Percentiles rank a stretch among this genome's conserved stretches.
These are phyloP conservation scores for Panellus pusillus DNA, from an alignment of 768 basidiomycete species.

Conservation along the genomic window DNA sequence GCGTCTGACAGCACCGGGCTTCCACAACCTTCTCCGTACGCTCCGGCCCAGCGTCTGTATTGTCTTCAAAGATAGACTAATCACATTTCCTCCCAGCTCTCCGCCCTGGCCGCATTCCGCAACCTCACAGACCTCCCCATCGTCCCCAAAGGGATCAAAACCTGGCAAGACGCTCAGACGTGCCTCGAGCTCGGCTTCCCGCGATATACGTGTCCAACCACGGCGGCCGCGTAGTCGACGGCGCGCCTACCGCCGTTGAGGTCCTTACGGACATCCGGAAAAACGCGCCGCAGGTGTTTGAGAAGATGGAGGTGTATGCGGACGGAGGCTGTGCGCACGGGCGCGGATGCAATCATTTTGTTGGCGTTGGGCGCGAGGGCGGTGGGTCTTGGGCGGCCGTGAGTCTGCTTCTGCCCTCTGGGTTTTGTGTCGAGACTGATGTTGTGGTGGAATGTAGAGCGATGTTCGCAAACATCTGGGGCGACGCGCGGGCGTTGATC, in stretches of 20 bases:
- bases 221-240: constrained; percentile 40
- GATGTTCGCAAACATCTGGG: constrained; percentile 40
- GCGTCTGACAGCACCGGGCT: constrained; percentile 21
- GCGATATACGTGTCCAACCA: constrained; percentile 42
- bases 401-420: background rate
- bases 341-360: constrained; percentile 45
- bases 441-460: constrained; percentile 19
- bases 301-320: constrained; percentile 40
- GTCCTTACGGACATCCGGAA: constrained; percentile 40
- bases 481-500: constrained; percentile 31
- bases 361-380: constrained; percentile 41
- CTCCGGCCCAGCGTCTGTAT: background rate
- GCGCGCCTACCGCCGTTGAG: constrained; percentile 37
- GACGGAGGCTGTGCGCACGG: constrained; percentile 48
- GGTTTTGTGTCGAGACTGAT: background rate
- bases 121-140: constrained; percentile 29
- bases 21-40: constrained; percentile 25
- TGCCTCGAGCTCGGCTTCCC: constrained; percentile 37
- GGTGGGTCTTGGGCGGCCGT: constrained; percentile 38
- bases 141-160: constrained; percentile 32
- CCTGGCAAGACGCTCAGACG: constrained; percentile 31
- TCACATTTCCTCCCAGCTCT: constrained; percentile 3
- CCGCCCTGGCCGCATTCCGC: constrained; percentile 23
- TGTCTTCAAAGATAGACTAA: background rate
- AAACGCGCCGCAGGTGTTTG: constrained; percentile 39